Evolutionary conservation across 2,329 filamentous ascomycete genomes (phyloP).

Genomic region (Helotiales sp.): DNA sequence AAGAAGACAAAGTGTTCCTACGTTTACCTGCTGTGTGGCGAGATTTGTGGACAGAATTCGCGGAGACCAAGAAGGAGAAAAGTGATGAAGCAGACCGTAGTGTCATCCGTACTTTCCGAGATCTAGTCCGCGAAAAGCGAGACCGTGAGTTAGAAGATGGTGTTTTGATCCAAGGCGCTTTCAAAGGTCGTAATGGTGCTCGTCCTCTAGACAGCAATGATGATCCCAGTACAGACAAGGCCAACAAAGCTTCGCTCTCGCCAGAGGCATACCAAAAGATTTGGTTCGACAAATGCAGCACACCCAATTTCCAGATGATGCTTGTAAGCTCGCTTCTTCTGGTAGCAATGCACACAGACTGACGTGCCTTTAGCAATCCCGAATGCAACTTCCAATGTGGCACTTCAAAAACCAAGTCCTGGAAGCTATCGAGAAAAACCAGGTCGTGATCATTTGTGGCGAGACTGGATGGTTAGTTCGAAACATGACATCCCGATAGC

Average conservation of each 20-base stretch:
- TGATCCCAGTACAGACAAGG: conserved; percentile 40
- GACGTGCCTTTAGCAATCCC: conserved; percentile 45
- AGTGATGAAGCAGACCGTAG: conserved; percentile 70
- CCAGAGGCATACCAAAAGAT: conserved; percentile 51
- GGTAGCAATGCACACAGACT: conserved; percentile 29
- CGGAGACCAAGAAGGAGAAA: conserved; percentile 67
- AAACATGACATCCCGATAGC: no score
- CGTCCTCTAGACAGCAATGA: conserved; percentile 51
- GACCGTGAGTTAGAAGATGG: conserved; percentile 72
- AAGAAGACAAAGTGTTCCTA: conserved; percentile 83
- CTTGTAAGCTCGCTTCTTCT: conserved; percentile 46
- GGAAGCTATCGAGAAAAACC: conserved; percentile 72
- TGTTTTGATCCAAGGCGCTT: conserved; percentile 75
- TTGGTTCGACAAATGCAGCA: conserved; percentile 58
- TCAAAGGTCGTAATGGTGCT: conserved; percentile 58
- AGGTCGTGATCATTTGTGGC: conserved; percentile 90
- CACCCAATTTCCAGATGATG: conserved; percentile 75
- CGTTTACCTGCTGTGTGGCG: conserved; percentile 79
- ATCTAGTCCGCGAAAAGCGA: conserved; percentile 66
- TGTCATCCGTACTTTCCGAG: conserved; percentile 66
- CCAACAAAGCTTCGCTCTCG: conserved; percentile 24
- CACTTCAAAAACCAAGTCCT: conserved; percentile 78
- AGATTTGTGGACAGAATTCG: conserved; percentile 81
- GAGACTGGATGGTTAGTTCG: conserved; percentile 80
- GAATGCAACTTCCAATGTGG: conserved; percentile 88